These are phyloP conservation scores for Nakaseomyces nivariensis DNA, from an alignment of 1,139 yeast species.

Conservation along the genomic window DNA sequence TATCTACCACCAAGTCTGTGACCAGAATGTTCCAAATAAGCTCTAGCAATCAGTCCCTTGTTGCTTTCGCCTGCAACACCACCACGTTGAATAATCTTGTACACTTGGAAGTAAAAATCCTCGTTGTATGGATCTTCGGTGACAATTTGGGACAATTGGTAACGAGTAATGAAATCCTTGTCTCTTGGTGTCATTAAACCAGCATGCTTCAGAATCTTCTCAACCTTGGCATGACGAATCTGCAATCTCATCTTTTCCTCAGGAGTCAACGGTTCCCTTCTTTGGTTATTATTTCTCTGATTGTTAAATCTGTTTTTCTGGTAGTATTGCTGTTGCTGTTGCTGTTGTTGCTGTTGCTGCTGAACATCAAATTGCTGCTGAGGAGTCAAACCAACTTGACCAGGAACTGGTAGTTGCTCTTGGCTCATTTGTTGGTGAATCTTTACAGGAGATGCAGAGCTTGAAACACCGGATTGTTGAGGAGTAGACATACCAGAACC, in stretches of 20 bases:
- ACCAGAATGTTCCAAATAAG: slow-evolving; percentile 90
- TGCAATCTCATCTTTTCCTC: slow-evolving; percentile 49
- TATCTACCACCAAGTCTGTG: slow-evolving; percentile 83
- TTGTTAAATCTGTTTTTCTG: not conserved
- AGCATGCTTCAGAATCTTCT: slow-evolving; percentile 69
- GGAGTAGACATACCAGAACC: not conserved
- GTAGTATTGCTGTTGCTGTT: slow-evolving; percentile 7
- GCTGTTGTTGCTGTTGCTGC: slow-evolving; percentile 10
- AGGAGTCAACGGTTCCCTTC: slow-evolving; percentile 35
- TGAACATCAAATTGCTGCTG: slow-evolving; percentile 9
- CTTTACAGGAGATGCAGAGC: slow-evolving; percentile 1
- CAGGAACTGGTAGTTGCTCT: slow-evolving; percentile 11
- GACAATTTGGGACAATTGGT: slow-evolving; percentile 90
- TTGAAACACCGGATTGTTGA: slow-evolving; percentile 1
- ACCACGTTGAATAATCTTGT: slow-evolving; percentile 67
- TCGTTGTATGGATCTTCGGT: slow-evolving; percentile 96
- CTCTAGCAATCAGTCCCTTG: slow-evolving; percentile 68
- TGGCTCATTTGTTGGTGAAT: slow-evolving; percentile 1
- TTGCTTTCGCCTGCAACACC: slow-evolving; percentile 35
- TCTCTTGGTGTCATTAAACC: slow-evolving; percentile 97
- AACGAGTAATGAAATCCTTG: slow-evolving; percentile 87
- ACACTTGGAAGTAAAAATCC: slow-evolving; percentile 92
- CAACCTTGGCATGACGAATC: slow-evolving; percentile 68
- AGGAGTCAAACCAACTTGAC: slow-evolving; percentile 11
- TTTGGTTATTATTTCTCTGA: slow-evolving; percentile 11